Evolutionary conservation across 345 rosid species (phyloP), one percentile per base, ranked within the genome.

Genomic region (Cardamine resedifolia): DNA sequence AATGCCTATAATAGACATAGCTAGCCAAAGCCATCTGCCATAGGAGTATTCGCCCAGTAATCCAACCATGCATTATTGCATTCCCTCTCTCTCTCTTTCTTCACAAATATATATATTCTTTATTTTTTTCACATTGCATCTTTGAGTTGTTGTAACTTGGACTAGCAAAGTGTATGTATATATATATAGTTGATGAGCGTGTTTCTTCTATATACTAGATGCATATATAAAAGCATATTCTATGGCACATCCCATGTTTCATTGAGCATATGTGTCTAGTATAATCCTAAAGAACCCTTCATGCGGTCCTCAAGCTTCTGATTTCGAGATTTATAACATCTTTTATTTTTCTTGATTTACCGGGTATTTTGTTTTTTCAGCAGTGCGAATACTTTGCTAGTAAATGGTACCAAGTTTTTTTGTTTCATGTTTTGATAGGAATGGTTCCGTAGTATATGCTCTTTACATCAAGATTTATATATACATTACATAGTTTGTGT

Each of bases 41-140:
- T 48, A 57, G 72, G 77, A 66, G 60, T 34, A 57, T 66, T 48
- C 72, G 60, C 72, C 77, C 72, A 20, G 77, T 73, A 58, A 73
- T 36, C 44, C 77, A 57, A 38, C 66, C 66, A 73, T 64, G 26
- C 77, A 73, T 47, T 31, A 30, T n/a, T 39, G 45, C 16, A 39
- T 14, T 39, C 16, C 5, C 45, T 45, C 16, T 14, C 45, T 45
- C 21, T 7, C 58, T 33, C 18, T 61, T 24, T 30, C 70, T 55
- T 55, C 77, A 63, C 47, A 63, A 43, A 52, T 12, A 49, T 43
- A 49, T 43, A 41, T 63, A 41, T 72, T 53, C 38, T 63, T n/a
- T 3, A 11, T 3, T 5, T 53, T 5, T 53, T 44, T 53, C 57
- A 31, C 57, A 64, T 27, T 72, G 34, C 26, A 41, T 41, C 55